Evolutionary conservation across 768 basidiomycete species (phyloP), one percentile per base, ranked within the genome.

Genomic region (Pulveroboletus sp.): DNA sequence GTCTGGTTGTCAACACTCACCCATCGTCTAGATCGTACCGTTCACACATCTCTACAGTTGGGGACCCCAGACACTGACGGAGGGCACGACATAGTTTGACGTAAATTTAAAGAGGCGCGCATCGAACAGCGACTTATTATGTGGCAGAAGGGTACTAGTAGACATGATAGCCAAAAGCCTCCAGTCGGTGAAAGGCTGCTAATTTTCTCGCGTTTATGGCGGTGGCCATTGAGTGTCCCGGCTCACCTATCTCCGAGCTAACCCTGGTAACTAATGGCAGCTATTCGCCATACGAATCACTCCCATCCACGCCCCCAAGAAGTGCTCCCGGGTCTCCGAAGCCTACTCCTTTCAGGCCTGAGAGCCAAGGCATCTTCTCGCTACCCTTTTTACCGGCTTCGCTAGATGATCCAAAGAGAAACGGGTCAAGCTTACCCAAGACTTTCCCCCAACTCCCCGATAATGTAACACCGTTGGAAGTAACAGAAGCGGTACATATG

Each of bases 401-500:
- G 41, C 44, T 63, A 16, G 40, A 47, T 16, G 48, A 43, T 24
- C 56, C 63, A 30, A 43, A 54, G 40, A 64, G 53, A 53, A 49
- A 65, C 35, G 58, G 56, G 16, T 62, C 54, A 2, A 9, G n/a
- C 47, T 48, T 58, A 35, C 67, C 56, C 9, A 41, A 29, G 34
- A 17, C 30, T 13, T 48, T 68, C 3, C 67, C 67, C 4, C 43
- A 61, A 30, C 42, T 68, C 6, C 57, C 59, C 0, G 43, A 26
- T 5, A 65, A 69, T 29, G 53, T 42, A 34, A 64, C 62, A 6
- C 64, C 53, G 0, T 11, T 46, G 3, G 39, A 47, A 4, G 53
- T 60, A 27, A 65, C 67, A 4, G 50, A 67, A 34, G 58, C 57
- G 40, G 67, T 67, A 40, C n/a, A 41, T 47, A 35, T 5, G n/a